A percentile compares a stretch with the other conserved stretches of the same genome.
phyloP scores from a whole-genome alignment of 108 stramenopile genomes.

The Skeletonema costatum region DNA sequence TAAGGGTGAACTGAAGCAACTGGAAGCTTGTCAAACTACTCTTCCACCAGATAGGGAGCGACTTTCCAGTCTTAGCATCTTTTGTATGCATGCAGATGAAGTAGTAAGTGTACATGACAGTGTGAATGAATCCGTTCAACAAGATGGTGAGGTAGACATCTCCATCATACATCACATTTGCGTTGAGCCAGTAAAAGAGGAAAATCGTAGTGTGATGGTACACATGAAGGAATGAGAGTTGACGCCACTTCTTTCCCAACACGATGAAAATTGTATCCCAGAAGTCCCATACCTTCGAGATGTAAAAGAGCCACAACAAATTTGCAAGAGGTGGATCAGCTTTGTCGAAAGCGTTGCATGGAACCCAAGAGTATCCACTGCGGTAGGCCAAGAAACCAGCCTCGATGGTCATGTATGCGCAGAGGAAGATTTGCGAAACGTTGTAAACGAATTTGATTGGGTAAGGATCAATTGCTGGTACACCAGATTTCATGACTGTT shows the following conservation, averaged over 20 bases:
- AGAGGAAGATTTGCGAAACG: conserved; percentile 97
- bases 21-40: conserved; percentile 92
- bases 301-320: conserved; percentile 97
- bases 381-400: conserved; percentile 90
- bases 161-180: conserved; percentile 92
- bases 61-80: conserved; percentile 82
- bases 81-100: conserved; percentile 99
- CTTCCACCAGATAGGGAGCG: conserved; percentile 98
- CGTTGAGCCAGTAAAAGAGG: conserved; percentile 97
- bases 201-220: conserved; percentile 99
- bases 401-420: conserved; percentile 99
- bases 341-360: conserved; percentile 84
- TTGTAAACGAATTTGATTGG: conserved; percentile 98
- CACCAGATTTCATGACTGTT: conserved; percentile 57
- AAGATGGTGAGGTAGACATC: conserved; percentile 96
- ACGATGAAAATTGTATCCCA: conserved; percentile 99
- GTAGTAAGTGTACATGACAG: conserved; percentile 99
- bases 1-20: conserved; percentile 96
- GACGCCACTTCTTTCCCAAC: conserved; percentile 96
- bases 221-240: conserved; percentile 98
- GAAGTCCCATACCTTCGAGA: conserved; percentile 98
- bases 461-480: conserved; percentile 85
- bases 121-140: conserved; percentile 98
- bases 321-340: conserved; percentile 85
- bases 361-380: conserved; percentile 79